Percentiles rank a stretch among this genome's conserved stretches.
phyloP scores from a whole-genome alignment of 768 basidiomycete genomes.

The Megacollybia marginata region DNA sequence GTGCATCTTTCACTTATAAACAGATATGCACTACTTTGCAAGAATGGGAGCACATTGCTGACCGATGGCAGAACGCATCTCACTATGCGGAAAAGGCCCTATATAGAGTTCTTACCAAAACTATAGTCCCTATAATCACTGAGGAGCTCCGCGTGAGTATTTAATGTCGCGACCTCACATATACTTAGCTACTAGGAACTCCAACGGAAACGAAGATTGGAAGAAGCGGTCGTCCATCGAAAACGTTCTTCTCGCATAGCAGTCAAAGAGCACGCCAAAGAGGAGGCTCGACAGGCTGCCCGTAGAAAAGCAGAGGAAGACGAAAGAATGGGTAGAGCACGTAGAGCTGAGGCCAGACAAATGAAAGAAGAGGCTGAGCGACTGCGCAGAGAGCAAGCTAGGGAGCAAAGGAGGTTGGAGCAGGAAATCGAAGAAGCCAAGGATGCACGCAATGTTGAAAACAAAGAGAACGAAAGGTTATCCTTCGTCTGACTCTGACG shows the following conservation, averaged over 20 bases:
- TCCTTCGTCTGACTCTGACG: neutral
- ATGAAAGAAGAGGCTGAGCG: slow-evolving; percentile 53
- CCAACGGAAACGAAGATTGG: slow-evolving; percentile 52
- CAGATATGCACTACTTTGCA: slow-evolving; percentile 78
- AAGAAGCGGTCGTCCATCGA: slow-evolving; percentile 74
- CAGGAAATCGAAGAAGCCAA: slow-evolving; percentile 32
- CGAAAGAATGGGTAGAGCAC: slow-evolving; percentile 58
- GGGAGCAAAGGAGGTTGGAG: slow-evolving; percentile 46
- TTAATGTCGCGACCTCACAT: neutral
- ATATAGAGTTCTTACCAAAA: slow-evolving; percentile 55
- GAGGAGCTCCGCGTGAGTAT: slow-evolving; percentile 54
- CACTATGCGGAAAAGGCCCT: slow-evolving; percentile 80
- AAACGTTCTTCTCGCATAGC: slow-evolving; percentile 91
- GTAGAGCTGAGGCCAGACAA: slow-evolving; percentile 47
- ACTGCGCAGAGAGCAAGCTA: slow-evolving; percentile 45
- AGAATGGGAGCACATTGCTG: slow-evolving; percentile 80
- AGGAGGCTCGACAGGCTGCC: slow-evolving; percentile 59
- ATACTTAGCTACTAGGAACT: slow-evolving; percentile 38
- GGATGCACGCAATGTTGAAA: slow-evolving; percentile 22
- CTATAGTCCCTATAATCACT: slow-evolving; percentile 65
- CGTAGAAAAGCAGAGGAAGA: slow-evolving; percentile 56
- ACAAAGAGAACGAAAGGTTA: slow-evolving; percentile 13
- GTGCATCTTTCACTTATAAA: neutral
- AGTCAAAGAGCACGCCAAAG: slow-evolving; percentile 70
- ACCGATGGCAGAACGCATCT: slow-evolving; percentile 66